Base-by-base conservation (phyloP, 495 filamentous ascomycete genomes). In the Xylaria castorea region DNA sequence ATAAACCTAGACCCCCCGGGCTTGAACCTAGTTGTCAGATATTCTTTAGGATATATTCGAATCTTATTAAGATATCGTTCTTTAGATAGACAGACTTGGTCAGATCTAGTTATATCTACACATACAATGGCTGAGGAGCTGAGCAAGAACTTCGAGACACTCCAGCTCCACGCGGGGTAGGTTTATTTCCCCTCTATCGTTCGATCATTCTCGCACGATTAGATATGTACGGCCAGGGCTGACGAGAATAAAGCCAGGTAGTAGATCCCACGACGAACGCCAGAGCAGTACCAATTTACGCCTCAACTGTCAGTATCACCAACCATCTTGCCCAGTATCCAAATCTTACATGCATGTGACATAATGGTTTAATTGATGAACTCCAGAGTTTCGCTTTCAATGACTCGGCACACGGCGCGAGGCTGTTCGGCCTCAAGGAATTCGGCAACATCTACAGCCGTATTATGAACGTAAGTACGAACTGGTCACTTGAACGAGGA, bases 361-460 rank as follows among this genome's bases (percentile, higher is more conserved):
- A 11, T 14, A 64, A 30, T 46, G n/a, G n/a, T n/a, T n/a, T 66
- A 25, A 60, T 71, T 76, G 53, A 80, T 48, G 20, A 30, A 48
- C 74, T 62, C 22, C 68, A 95, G 92, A 97, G 94, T 76, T 99
- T 85, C 82, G 87, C 89, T 70, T 99, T 99, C 91, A 94, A 98
- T 88, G 94, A 98, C 85, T 97, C 94, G 46, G 96, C 95, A 64
- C 96, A 98, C 81, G 96, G 94, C 74, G 97, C 97, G 65, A 91
- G 95, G 78, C 91, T 99, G 32, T 99, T 99, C 80, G 94, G 94
- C 75, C 94, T 99, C 83, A 97, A 98, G 81, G 95, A 98, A 81
- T 95, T 97, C 80, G 97, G 95, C 80, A 98, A 99, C 83, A 98
- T 99, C 84, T 99, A 99, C 87, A 94, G 91, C 77, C 92, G 96